These are phyloP conservation scores for Stylonectria norvegica DNA, from an alignment of 2,329 filamentous ascomycete species.

Conservation along the genomic window DNA sequence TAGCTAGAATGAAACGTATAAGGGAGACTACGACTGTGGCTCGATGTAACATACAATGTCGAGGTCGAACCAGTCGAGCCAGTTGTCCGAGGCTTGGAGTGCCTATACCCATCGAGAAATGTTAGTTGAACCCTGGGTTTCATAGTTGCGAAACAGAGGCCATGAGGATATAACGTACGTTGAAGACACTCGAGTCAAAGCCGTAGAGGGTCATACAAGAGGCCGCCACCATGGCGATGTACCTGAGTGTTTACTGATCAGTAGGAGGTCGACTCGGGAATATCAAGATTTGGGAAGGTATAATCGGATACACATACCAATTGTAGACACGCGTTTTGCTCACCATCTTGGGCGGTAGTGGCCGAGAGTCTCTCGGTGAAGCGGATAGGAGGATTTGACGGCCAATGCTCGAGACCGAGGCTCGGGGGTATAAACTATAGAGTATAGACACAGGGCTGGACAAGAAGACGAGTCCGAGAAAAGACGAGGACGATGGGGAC, in stretches of 20 bases:
- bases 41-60: slow-evolving; percentile 29
- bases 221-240: slow-evolving; percentile 66
- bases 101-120: slow-evolving; percentile 29
- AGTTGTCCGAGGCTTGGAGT: slow-evolving; percentile 64
- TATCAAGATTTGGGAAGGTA: not conserved
- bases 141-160: not conserved
- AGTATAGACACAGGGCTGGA: not conserved
- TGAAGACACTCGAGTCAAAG: slow-evolving; percentile 72
- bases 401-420: too few species aligned
- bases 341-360: slow-evolving; percentile 32
- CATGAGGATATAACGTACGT: slow-evolving; percentile 36
- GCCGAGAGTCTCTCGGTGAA: not conserved
- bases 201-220: slow-evolving; percentile 74
- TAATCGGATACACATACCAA: slow-evolving; percentile 10
- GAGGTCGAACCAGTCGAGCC: slow-evolving; percentile 61
- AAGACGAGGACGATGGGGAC: not conserved
- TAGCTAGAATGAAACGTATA: not conserved
- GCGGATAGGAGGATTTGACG: too few species aligned
- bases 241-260: slow-evolving; percentile 43
- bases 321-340: slow-evolving; percentile 32
- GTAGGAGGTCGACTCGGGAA: not conserved
- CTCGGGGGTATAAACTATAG: too few species aligned
- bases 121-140: slow-evolving; percentile 1
- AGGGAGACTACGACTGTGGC: not conserved
- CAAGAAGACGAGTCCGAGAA: not conserved